These are phyloP conservation scores for Tympanopsis confertula DNA, from an alignment of 2,329 filamentous ascomycete genomes.

Conservation along the genomic window DNA sequence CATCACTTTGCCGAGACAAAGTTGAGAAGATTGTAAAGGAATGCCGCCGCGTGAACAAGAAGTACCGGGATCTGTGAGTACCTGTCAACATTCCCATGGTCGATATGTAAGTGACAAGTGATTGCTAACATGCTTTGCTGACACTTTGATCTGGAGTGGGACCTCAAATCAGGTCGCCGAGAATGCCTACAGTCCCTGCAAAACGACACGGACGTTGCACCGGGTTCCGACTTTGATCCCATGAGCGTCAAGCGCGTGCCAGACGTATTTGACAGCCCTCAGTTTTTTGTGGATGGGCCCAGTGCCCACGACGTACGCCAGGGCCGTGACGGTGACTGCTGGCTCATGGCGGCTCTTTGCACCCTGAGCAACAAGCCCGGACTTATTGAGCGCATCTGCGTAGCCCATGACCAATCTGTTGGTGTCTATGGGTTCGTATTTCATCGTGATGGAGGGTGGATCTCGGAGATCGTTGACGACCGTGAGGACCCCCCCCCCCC, in stretches of 20 bases:
- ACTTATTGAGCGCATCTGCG: constrained; percentile 63
- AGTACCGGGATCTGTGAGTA: constrained; percentile 64
- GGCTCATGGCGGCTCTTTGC: constrained; percentile 72
- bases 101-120: not conserved
- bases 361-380: constrained; percentile 64
- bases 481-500: constrained; percentile 19
- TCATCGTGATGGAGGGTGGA: constrained; percentile 67
- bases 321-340: constrained; percentile 71
- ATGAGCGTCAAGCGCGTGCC: constrained; percentile 55
- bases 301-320: constrained; percentile 70
- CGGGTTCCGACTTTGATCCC: constrained; percentile 22
- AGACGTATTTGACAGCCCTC: constrained; percentile 66
- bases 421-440: constrained; percentile 83
- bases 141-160: constrained; percentile 76
- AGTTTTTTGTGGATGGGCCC: constrained; percentile 69
- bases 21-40: constrained; percentile 49
- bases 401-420: constrained; percentile 59
- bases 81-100: not conserved
- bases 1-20: constrained; percentile 53
- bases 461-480: constrained; percentile 45
- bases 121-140: constrained; percentile 3
- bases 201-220: constrained; percentile 13
- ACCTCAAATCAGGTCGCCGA: constrained; percentile 48
- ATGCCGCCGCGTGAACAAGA: constrained; percentile 69
- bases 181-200: constrained; percentile 36